Evolutionary conservation across 495 filamentous ascomycete genomes (phyloP), one percentile per base, ranked within the genome.

Genomic region (Aspergillus homomorphus): DNA sequence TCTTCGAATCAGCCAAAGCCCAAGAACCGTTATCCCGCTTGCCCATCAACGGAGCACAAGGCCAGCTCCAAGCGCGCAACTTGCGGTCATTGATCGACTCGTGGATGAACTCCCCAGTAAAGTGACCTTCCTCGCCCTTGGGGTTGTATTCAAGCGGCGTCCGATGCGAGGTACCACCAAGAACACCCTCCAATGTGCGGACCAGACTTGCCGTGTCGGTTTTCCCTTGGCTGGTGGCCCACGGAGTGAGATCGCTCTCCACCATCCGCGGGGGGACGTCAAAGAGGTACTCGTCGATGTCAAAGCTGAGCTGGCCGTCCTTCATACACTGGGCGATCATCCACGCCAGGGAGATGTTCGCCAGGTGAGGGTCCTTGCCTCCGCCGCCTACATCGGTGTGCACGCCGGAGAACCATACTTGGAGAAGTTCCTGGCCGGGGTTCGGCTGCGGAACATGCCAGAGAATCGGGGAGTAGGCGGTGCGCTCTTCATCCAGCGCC

Each of bases 361-460:
- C 53, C 22, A 73, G 53, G 0, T 71, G 66, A 8, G 70, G 64
- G 50, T 79, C 74, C 12, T 53, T 19, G 22, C 67, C 68, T 2
- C 81, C 79, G 5, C 82, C 82, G 22, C 82, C 82, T 22, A 81
- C 59, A 51, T 82, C 79, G 30, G 72, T 69, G 57, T 85, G 82
- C 3, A 74, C 77, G 12, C 82, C 82, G 8, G 80, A 80, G 58
- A 84, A 85, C 82, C 82, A 84, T 26, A 75, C 73, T 64, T 85
- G 82, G 45, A 63, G 71, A n/a, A 69, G 68, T 55, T 64, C 67
- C 66, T 64, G 61, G 30, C 51, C 54, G 55, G 53, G 50, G 4
- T 59, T 46, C 41, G 53, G 24, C 0, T 57, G 43, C 14, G 73
- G 69, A 33, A 77, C 64, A 68, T 79, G 73, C 80, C 80, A 87